Evolutionary conservation across 164 flowering plant species (phyloP).

Genomic region (Cinnamomum chago): DNA sequence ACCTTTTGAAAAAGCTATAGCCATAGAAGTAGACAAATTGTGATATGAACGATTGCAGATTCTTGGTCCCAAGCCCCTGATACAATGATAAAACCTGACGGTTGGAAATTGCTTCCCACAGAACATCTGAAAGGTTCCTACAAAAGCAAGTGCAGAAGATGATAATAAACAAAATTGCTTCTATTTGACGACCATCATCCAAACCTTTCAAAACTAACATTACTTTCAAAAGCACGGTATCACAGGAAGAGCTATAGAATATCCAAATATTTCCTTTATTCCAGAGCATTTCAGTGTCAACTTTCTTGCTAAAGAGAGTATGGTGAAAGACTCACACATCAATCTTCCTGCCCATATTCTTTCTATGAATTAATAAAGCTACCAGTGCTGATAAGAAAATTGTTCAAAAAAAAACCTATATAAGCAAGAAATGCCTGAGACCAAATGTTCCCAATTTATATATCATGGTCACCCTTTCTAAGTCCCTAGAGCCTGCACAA

Average conservation of each 20-base stretch:
- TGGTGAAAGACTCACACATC: neutral
- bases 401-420: neutral
- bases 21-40: slow-evolving; percentile 68
- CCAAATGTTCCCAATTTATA: neutral
- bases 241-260: neutral
- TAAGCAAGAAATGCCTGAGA: neutral
- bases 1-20: slow-evolving; percentile 57
- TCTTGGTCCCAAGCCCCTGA: slow-evolving; percentile 74
- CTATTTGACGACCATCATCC: neutral
- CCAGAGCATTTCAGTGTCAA: neutral
- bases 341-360: neutral
- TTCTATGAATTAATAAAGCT: neutral
- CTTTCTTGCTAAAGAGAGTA: neutral
- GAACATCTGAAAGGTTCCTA: slow-evolving; percentile 59
- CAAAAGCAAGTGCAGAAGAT: slow-evolving; percentile 15
- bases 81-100: slow-evolving; percentile 56
- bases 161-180: slow-evolving; percentile 6
- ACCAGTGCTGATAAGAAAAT: no score
- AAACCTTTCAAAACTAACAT: neutral
- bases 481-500: neutral
- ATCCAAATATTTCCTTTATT: neutral
- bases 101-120: slow-evolving; percentile 62
- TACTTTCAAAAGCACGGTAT: neutral
- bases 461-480: neutral
- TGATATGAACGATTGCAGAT: slow-evolving; percentile 59